Evolutionary conservation across 306 rosid genomes (phyloP).

Genomic region (Amphicarpaea edgeworthii): DNA sequence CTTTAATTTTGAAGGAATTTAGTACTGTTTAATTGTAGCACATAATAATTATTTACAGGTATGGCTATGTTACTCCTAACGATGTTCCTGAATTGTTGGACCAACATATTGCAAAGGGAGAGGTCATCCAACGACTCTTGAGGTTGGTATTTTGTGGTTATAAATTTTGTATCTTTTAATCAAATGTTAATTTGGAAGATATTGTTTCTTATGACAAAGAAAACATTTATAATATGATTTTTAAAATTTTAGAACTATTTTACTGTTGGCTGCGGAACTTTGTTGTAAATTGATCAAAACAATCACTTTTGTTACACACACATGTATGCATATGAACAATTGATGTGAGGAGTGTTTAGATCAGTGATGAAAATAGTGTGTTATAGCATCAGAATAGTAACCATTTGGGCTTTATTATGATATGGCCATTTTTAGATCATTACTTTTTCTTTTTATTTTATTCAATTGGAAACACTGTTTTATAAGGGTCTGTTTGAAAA

Average conservation of each 20-base stretch:
- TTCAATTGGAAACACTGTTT: too few species aligned
- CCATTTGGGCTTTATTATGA: too few species aligned
- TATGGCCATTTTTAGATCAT: too few species aligned
- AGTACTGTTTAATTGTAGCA: neutral
- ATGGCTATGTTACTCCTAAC: slow-evolving; percentile 84
- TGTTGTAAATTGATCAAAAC: neutral
- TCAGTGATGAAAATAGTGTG: too few species aligned
- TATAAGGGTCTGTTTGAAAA: too few species aligned
- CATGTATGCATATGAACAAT: neutral
- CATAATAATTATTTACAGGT: slow-evolving; percentile 61
- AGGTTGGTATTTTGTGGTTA: slow-evolving; percentile 61
- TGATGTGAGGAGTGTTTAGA: neutral
- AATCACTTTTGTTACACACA: neutral
- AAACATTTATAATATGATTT: neutral
- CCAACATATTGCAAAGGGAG: slow-evolving; percentile 79
- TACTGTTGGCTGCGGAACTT: slow-evolving; percentile 16
- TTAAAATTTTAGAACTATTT: neutral
- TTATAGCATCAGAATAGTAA: too few species aligned
- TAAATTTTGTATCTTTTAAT: slow-evolving; percentile 19
- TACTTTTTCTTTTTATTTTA: too few species aligned
- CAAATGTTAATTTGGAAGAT: slow-evolving; percentile 19
- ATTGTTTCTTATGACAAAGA: neutral
- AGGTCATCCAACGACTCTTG: slow-evolving; percentile 73
- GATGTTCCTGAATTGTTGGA: slow-evolving; percentile 86
- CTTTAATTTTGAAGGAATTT: slow-evolving; percentile 18